Evolutionary conservation across 306 rosid genomes (phyloP).

Genomic region (Casuarina glauca): DNA sequence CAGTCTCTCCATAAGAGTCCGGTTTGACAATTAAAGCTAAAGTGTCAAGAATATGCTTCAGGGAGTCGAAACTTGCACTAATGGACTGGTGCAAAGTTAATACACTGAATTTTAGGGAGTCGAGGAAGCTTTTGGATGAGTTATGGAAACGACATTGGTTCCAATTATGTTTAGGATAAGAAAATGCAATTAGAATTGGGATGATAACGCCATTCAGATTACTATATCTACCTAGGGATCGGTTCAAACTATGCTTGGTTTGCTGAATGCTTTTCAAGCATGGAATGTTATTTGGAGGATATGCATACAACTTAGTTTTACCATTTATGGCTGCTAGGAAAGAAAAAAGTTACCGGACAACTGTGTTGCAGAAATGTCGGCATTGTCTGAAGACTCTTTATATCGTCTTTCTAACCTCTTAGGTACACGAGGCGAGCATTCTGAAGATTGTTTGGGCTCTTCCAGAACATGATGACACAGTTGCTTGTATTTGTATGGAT

Average conservation of each 20-base stretch:
- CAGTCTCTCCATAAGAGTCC: neutral
- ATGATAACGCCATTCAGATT: neutral
- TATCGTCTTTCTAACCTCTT: conserved; percentile 3
- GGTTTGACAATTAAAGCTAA: neutral
- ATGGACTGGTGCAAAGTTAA: neutral
- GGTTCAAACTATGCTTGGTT: neutral
- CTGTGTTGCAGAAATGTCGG: neutral
- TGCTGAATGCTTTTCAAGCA: neutral
- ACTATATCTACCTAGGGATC: neutral
- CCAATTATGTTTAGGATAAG: neutral
- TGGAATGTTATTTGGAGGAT: neutral
- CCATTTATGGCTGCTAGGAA: neutral
- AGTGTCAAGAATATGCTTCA: neutral
- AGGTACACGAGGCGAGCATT: conserved; percentile 59
- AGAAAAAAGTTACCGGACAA: neutral
- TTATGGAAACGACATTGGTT: neutral
- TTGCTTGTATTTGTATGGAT: conserved; percentile 66
- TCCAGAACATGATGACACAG: conserved; percentile 80
- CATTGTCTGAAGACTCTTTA: neutral
- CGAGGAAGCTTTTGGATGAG: neutral
- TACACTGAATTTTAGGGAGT: neutral
- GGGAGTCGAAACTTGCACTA: too few relatives aligned
- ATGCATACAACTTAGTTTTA: too few relatives aligned
- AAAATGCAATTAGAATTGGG: neutral
- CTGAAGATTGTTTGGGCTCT: conserved; percentile 80